Evolutionary conservation across 2,329 filamentous ascomycete genomes (phyloP).

Genomic region (Eutypella sp.): DNA sequence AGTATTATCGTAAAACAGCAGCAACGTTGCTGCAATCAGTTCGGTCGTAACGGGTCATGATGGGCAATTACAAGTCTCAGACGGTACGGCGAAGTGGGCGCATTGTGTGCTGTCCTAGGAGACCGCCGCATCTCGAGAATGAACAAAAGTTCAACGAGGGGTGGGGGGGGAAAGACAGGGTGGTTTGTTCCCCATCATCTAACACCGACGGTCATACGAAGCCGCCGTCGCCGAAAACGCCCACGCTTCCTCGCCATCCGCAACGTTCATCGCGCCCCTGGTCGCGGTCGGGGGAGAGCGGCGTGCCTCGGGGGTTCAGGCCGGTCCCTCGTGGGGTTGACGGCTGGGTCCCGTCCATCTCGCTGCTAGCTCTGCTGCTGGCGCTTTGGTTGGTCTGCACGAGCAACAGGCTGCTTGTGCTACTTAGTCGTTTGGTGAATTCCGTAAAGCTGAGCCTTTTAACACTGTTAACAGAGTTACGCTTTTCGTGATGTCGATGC

Average conservation of each 20-base stretch:
- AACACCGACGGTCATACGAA: slow-evolving; percentile 41
- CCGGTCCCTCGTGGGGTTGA: slow-evolving; percentile 27
- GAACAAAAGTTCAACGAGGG: slow-evolving; percentile 12
- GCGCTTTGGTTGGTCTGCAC: slow-evolving; percentile 51
- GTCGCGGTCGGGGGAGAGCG: slow-evolving; percentile 31
- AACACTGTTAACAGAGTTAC: slow-evolving; percentile 47
- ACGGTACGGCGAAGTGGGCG: not conserved
- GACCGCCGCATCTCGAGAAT: slow-evolving; percentile 2
- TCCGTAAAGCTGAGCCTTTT: slow-evolving; percentile 59
- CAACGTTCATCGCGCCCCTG: slow-evolving; percentile 43
- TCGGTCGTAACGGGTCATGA: slow-evolving; percentile 17
- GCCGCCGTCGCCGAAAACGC: slow-evolving; percentile 51
- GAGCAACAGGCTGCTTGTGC: slow-evolving; percentile 55
- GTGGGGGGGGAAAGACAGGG: not conserved
- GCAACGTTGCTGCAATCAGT: not conserved
- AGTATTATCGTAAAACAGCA: not conserved
- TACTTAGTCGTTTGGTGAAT: slow-evolving; percentile 55
- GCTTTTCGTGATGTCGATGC: slow-evolving; percentile 37
- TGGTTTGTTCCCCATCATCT: no score
- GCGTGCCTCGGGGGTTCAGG: slow-evolving; percentile 25
- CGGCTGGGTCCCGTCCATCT: slow-evolving; percentile 35
- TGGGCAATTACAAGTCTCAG: slow-evolving; percentile 16
- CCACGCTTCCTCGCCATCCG: slow-evolving; percentile 53
- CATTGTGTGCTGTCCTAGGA: not conserved
- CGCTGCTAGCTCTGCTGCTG: slow-evolving; percentile 44